Base-by-base conservation (phyloP, 192 early-diverging fungal genomes). In the Entophlyctis luteolus region DNA sequence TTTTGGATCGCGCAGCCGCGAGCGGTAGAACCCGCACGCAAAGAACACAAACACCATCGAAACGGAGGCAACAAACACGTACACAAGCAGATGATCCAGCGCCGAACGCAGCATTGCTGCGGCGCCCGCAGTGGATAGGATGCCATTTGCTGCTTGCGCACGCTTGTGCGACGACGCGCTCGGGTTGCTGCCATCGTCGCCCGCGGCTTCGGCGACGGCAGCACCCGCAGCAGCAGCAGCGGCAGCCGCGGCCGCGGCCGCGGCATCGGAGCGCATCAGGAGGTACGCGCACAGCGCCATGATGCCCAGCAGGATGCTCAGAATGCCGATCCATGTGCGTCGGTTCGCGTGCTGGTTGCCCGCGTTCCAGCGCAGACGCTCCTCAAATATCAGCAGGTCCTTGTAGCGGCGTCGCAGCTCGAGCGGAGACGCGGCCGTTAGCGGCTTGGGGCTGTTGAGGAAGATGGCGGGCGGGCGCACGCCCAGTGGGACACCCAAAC, bases 351-450 rank as follows among this genome's bases (percentile, higher is more conserved):
- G 20, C 12, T 50, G 62, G 12, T 18, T 47, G 12, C 6, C 14
- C 25, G 28, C 32, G 48, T 63, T 47, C 48, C 45, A 63, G 10
- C 62, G 42, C 47, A 63, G 62, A 28, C 62, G n/a, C 32, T 47
- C 48, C 31, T 63, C 62, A 33, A 63, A 48, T 2, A 63, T 63
- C 29, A 63, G 46, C n/a, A 63, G 14, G 32, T 63, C 62, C 47
- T 63, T 63, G 45, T 27, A 63, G n/a, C n/a, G n/a, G n/a, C n/a
- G n/a, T n/a, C n/a, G n/a, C n/a, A n/a, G n/a, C n/a, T n/a, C n/a
- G n/a, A n/a, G n/a, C n/a, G n/a, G n/a, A n/a, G n/a, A n/a, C n/a
- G n/a, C n/a, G n/a, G n/a, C n/a, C n/a, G n/a, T n/a, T n/a, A n/a
- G n/a, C n/a, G n/a, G n/a, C n/a, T n/a, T n/a, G n/a, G n/a, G n/a